Evolutionary conservation across 306 rosid species (phyloP), one percentile per base, ranked within the genome.

Genomic region (Acacia acuminata): DNA sequence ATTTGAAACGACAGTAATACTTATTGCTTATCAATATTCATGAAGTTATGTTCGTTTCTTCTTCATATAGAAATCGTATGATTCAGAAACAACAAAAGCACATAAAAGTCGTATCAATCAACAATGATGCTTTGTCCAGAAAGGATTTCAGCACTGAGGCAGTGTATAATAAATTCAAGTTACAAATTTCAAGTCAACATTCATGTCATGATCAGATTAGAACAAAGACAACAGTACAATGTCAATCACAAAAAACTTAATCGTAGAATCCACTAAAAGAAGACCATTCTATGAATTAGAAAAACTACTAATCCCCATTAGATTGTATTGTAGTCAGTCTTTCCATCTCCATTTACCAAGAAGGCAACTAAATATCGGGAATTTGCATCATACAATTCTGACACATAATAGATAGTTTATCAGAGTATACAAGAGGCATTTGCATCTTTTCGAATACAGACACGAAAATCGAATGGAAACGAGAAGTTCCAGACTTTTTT

Each of bases 391-490:
- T 10, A 60, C 24, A 60, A 60, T 60, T 60, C 12, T 10, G 15
- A 60, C 66, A 22, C 66, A n/a, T 58, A 60, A 8, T 20, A 56
- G 2, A 56, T 56, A 2, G 14, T 10, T 15, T 16, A 50, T 47
- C 19, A 56, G n/a, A 14, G 32, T 22, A 58, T 3, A 10, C 16
- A 32, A 22, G 10, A 58, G 65, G 16, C 32, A 51, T 19, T 19
- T 7, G 22, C 60, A 51, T 51, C 24, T 51, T 6, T 51, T 5
- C 7, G 24, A 51, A 51, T 17, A 51, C 60, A 16, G 17, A 42
- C 27, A 63, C 45, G 60, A 45, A 77, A 24, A 45, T 19, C 36
- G n/a, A 64, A 77, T 30, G 73, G 25, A 78, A 65, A 77, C 34
- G n/a, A 30, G 19, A 14, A 42, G 22, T 42, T 60, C 71, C 60